phyloP scores from a whole-genome alignment of 148 eudicot species.

The Rhododendron kiyosumense region DNA sequence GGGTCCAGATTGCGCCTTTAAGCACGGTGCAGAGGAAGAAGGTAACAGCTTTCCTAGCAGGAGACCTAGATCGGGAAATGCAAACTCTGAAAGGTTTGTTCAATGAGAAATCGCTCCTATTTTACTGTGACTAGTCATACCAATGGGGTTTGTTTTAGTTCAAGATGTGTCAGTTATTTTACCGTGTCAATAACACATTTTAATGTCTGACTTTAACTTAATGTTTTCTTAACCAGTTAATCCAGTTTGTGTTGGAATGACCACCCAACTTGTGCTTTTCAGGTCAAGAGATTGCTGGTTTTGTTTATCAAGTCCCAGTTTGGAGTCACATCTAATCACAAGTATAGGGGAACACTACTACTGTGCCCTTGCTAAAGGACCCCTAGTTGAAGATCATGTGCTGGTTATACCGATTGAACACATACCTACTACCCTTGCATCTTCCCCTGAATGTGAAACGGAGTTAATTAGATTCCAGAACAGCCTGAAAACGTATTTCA shows the following conservation, averaged over 20 bases:
- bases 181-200: neutral
- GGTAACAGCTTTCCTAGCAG: slow-evolving; percentile 31
- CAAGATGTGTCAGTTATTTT: neutral
- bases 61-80: slow-evolving; percentile 46
- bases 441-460: slow-evolving; percentile 57
- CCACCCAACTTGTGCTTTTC: slow-evolving; percentile 11
- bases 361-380: slow-evolving; percentile 89
- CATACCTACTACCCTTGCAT: slow-evolving; percentile 54
- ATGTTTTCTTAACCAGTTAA: neutral
- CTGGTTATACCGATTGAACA: slow-evolving; percentile 83
- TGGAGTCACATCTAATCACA: slow-evolving; percentile 80
- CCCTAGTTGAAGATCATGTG: slow-evolving; percentile 79
- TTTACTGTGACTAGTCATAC: neutral
- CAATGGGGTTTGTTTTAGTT: slow-evolving; percentile 2
- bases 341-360: slow-evolving; percentile 76
- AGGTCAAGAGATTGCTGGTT: slow-evolving; percentile 98
- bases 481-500: slow-evolving; percentile 55
- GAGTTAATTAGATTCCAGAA: slow-evolving; percentile 61
- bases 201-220: neutral
- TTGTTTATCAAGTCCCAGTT: slow-evolving; percentile 85
- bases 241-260: neutral
- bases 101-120: neutral
- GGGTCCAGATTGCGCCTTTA: slow-evolving; percentile 83
- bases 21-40: slow-evolving; percentile 73
- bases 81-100: slow-evolving; percentile 50